Base-by-base conservation (phyloP, 805 yeast genomes). In the Candida pseudofarinosa region DNA sequence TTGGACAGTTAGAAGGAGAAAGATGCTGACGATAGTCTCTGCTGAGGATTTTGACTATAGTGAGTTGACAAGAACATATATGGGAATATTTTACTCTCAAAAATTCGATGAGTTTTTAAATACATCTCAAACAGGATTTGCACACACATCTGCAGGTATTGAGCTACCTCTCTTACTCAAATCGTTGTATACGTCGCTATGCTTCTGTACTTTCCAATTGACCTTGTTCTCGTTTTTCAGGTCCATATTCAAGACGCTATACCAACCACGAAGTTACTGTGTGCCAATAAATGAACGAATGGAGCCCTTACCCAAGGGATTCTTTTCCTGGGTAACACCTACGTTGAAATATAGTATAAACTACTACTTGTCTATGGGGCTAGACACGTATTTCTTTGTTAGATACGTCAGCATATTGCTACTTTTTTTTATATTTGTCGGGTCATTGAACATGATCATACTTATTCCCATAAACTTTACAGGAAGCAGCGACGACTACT, bases 331-430 rank as follows among this genome's bases (percentile, higher is more conserved):
- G 91, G 47, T 83, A 1, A 35, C 52, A 3, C 75, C 79, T 0
- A 65, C 76, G 0, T 41, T 77, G 20, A 47, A 54, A 6, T 55
- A 61, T 16, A 69, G 71, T 1, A 63, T 77, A 4, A 65, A 68
- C 6, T 62, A 66, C 20, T 81, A 78, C 51, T 55, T 71, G 19
- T 59, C 67, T 1, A 62, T 75, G 46, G 95, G 96, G 0, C 56
- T 86, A 5, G 96, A 88, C 58, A 80, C 89, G 0, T 87, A 83
- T 56, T 81, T 83, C 54, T 83, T 86, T 49, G 52, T 87, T 2
- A 60, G 96, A 39, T 87, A 76, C 51, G 54, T 88, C 37, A 59
- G 67, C 38, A 62, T 82, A 3, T 53, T 85, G 8, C 54, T 79
- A 26, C 46, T 74, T 1, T 67, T 83, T 37, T 83, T 83, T 53